Base-by-base conservation (phyloP, 768 basidiomycete species). In the Glaciozyma martinii region DNA sequence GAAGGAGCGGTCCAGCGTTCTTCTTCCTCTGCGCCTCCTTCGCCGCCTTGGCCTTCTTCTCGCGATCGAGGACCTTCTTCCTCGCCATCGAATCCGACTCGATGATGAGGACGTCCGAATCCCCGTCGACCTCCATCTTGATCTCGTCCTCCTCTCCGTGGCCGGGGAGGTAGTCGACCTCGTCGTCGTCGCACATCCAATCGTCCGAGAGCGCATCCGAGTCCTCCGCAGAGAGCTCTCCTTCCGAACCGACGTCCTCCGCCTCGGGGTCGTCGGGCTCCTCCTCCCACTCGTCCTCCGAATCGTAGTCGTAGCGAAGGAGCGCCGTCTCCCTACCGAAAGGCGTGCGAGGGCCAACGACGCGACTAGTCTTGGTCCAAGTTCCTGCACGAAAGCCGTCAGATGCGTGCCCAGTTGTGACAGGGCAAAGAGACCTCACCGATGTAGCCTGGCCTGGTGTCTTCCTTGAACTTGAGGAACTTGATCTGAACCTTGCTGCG, bases 221-320 rank as follows among this genome's bases (percentile, higher is more conserved):
- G 21, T 62, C 59, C 19, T 61, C 61, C 40, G 71, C 68, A 6
- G 63, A 66, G 10, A 21, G 4, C 33, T 65, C 67, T 23, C 37
- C 63, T 9, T 58, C 62, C 12, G 60, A 60, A 1, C 29, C 60
- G 44, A 69, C 58, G 29, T 71, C 71, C 58, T 72, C 72, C 32
- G 66, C 68, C 30, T 73, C 71, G 19, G 54, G 33, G 43, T 62
- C 88, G 29, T 86, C 89, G 5, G 81, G 83, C 18, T 79, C 81
- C 27, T 85, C 84, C 67, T 90, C 90, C 95, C 95, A 98, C 71
- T 98, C 95, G 71, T 86, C 90, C 19, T 90, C 94, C 59, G 89
- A 92, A 78, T 99, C 93, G 73, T 93, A 90, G 7, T 83, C 82
- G 75, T 98, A 99, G 76, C 98, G 91, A 60, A 89, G 81, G 18